A percentile compares a stretch with the other conserved stretches of the same genome.
These are phyloP conservation scores for Diaporthe helianthi DNA, from an alignment of 2,329 filamentous ascomycete genomes.

Conservation along the genomic window DNA sequence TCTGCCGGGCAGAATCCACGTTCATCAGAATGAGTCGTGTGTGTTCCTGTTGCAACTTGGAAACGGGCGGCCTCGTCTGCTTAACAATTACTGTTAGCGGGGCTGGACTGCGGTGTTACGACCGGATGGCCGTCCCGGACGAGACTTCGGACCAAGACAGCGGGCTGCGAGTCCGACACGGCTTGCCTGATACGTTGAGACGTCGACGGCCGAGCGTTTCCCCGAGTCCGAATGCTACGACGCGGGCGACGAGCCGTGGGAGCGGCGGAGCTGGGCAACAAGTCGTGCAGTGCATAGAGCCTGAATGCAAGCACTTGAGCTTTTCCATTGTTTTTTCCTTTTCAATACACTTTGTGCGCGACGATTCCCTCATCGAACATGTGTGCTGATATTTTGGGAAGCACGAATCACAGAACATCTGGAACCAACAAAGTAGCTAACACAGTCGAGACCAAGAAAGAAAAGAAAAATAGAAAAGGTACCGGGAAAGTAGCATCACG, in stretches of 20 bases:
- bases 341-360: neutral
- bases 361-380: neutral
- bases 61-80: neutral
- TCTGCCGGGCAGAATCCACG: neutral
- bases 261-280: neutral
- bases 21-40: neutral
- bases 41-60: no score
- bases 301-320: no score
- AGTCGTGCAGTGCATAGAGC: no score
- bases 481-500: neutral
- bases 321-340: neutral
- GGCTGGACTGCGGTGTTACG: neutral
- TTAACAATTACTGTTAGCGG: neutral
- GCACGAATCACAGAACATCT: neutral
- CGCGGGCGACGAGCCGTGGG: neutral
- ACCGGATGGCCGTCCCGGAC: neutral
- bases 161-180: neutral
- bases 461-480: no score
- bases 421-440: neutral
- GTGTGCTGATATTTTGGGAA: neutral
- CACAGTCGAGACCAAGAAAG: neutral
- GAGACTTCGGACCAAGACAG: neutral
- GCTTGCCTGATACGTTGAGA: no score
- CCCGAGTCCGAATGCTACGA: neutral
- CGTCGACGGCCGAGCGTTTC: slow-evolving; percentile 1